Evolutionary conservation across 2,329 filamentous ascomycete species (phyloP).

Genomic region (Orbilia oligospora): DNA sequence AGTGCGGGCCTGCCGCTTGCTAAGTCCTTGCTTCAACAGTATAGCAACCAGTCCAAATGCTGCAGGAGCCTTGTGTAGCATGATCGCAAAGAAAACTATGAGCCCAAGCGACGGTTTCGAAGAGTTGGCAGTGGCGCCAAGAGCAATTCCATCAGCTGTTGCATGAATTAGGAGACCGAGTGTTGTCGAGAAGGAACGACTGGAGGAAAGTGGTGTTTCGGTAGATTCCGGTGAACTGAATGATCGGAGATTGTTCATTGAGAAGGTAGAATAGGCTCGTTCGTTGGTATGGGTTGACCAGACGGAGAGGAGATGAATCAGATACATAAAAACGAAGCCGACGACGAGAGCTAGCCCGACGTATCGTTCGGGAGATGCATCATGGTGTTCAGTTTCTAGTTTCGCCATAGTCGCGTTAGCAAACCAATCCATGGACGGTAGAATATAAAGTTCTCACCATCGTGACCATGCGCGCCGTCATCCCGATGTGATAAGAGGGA

Average conservation of each 20-base stretch:
- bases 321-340: constrained; percentile 96
- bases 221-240: constrained; percentile 62
- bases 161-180: constrained; percentile 96
- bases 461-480: neutral
- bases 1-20: constrained; percentile 84
- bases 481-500: constrained; percentile 20
- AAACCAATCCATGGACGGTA: neutral
- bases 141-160: constrained; percentile 92
- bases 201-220: constrained; percentile 63
- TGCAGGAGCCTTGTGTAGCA: constrained; percentile 96
- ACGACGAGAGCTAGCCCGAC: constrained; percentile 88
- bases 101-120: constrained; percentile 82
- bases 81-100: constrained; percentile 94
- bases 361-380: constrained; percentile 77
- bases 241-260: constrained; percentile 70
- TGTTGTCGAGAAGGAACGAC: constrained; percentile 76
- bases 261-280: constrained; percentile 81
- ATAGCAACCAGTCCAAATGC: constrained; percentile 95
- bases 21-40: constrained; percentile 88
- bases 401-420: neutral
- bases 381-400: constrained; percentile 67
- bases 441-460: neutral
- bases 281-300: constrained; percentile 78
- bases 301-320: constrained; percentile 87
- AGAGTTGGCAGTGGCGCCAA: constrained; percentile 88